These are phyloP conservation scores for Alternaria rosae DNA, from an alignment of 2,329 filamentous ascomycete genomes.

Conservation along the genomic window DNA sequence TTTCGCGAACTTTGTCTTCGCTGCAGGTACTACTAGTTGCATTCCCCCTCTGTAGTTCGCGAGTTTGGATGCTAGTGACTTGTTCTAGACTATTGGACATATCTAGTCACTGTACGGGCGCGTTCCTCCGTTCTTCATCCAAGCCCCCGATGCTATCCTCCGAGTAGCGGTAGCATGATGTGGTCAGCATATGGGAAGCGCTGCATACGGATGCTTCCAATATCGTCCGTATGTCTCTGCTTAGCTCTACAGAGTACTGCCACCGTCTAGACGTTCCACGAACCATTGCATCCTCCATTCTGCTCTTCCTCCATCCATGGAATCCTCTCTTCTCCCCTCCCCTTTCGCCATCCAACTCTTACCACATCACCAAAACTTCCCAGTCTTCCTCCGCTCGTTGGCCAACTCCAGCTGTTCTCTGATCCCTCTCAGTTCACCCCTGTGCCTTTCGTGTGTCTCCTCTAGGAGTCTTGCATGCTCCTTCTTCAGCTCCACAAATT, in stretches of 20 bases:
- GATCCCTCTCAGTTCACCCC: constrained; percentile 28
- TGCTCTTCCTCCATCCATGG: background rate
- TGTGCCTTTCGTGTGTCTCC: constrained; percentile 28
- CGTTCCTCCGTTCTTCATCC: background rate
- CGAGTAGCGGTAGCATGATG: background rate
- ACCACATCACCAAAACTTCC: constrained; percentile 12
- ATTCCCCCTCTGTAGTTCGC: no score
- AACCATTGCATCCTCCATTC: background rate
- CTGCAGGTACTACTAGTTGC: background rate
- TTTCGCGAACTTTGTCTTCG: background rate
- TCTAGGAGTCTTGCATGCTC: constrained; percentile 57
- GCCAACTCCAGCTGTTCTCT: constrained; percentile 29
- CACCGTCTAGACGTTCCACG: background rate
- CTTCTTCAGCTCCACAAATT: constrained; percentile 66
- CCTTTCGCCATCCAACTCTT: background rate
- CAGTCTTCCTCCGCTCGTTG: constrained; percentile 19
- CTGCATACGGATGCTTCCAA: background rate
- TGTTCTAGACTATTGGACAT: background rate
- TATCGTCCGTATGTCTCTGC: background rate
- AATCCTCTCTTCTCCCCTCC: background rate
- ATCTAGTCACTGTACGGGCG: background rate
- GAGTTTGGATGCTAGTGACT: background rate
- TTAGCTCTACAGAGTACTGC: background rate
- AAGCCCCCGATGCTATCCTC: background rate
- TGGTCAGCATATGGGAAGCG: background rate